These are phyloP conservation scores for Decorospora gaudefroyi DNA, from an alignment of 2,329 filamentous ascomycete genomes.

Conservation along the genomic window DNA sequence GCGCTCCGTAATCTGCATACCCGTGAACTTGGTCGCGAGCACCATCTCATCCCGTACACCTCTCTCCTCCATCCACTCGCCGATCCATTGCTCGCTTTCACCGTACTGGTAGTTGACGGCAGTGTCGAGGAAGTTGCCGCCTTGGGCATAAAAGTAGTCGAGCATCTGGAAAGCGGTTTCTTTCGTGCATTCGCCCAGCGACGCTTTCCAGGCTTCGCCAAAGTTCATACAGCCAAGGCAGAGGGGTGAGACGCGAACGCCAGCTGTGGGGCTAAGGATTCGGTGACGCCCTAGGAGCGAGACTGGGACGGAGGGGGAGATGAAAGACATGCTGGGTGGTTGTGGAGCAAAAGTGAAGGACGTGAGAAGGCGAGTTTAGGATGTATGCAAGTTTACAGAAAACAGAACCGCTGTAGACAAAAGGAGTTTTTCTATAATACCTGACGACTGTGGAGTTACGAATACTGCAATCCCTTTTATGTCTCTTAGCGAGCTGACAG, in stretches of 20 bases:
- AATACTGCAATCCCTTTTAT: too few species aligned
- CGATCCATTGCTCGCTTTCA: slow-evolving; percentile 51
- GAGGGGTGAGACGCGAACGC: slow-evolving; percentile 57
- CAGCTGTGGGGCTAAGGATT: slow-evolving; percentile 67
- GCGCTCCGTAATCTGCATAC: slow-evolving; percentile 35
- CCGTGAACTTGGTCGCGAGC: slow-evolving; percentile 50
- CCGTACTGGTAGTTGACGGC: slow-evolving; percentile 49
- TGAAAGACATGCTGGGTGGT: slow-evolving; percentile 21
- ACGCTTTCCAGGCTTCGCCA: slow-evolving; percentile 60
- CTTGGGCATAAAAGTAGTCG: slow-evolving; percentile 67
- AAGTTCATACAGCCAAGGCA: slow-evolving; percentile 68
- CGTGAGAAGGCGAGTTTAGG: too few species aligned
- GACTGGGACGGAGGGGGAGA: slow-evolving; percentile 1
- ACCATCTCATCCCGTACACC: slow-evolving; percentile 49
- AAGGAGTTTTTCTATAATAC: too few species aligned
- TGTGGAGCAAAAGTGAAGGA: too few species aligned
- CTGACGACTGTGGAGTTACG: too few species aligned
- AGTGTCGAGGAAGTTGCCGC: slow-evolving; percentile 77
- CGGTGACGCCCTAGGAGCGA: slow-evolving; percentile 68
- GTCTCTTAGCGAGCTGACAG: too few species aligned
- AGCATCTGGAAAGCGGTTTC: slow-evolving; percentile 66
- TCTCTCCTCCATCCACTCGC: slow-evolving; percentile 51
- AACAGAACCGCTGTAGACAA: too few species aligned
- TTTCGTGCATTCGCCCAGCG: slow-evolving; percentile 69
- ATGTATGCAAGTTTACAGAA: too few species aligned